phyloP scores from a whole-genome alignment of 257 asterid species.

The Eucommia ulmoides region DNA sequence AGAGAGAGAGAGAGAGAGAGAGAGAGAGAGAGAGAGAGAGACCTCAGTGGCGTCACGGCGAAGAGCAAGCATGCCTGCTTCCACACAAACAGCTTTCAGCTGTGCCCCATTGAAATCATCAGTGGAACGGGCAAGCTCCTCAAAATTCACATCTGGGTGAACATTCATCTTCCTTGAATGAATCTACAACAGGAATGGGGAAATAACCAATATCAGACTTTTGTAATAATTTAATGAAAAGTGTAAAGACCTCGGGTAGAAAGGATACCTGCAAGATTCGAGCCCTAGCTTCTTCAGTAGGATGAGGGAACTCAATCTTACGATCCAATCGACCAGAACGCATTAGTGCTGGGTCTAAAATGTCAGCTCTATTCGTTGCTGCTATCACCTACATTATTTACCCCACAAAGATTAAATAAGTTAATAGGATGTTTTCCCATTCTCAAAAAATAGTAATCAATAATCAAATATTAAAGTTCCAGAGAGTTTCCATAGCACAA shows the following conservation, averaged over 20 bases:
- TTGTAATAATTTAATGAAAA: background rate
- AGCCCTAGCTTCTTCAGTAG: conserved; percentile 86
- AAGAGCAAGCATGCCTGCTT: conserved; percentile 96
- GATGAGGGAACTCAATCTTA: conserved; percentile 94
- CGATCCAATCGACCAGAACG: conserved; percentile 96
- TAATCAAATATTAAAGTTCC: too few relatives aligned
- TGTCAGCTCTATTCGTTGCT: conserved; percentile 92
- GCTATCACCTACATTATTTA: conserved; percentile 73
- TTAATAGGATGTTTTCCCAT: too few relatives aligned
- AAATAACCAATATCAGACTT: background rate
- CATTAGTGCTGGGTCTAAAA: conserved; percentile 91
- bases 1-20: too few relatives aligned
- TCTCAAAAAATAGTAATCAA: too few relatives aligned
- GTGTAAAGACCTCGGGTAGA: background rate
- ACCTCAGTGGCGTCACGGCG: conserved; percentile 99
- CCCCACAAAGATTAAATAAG: too few relatives aligned
- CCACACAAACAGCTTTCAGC: conserved; percentile 91
- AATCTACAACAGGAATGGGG: conserved; percentile 33
- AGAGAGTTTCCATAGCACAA: too few relatives aligned
- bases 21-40: conserved; percentile 8
- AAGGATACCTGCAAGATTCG: conserved; percentile 56
- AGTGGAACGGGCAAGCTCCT: conserved; percentile 95
- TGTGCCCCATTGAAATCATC: conserved; percentile 98
- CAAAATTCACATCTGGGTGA: conserved; percentile 90
- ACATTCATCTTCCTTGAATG: conserved; percentile 98